Percentiles rank a stretch among this genome's conserved stretches.
phyloP scores from a whole-genome alignment of 345 rosid genomes.

The Pistacia atlantica region DNA sequence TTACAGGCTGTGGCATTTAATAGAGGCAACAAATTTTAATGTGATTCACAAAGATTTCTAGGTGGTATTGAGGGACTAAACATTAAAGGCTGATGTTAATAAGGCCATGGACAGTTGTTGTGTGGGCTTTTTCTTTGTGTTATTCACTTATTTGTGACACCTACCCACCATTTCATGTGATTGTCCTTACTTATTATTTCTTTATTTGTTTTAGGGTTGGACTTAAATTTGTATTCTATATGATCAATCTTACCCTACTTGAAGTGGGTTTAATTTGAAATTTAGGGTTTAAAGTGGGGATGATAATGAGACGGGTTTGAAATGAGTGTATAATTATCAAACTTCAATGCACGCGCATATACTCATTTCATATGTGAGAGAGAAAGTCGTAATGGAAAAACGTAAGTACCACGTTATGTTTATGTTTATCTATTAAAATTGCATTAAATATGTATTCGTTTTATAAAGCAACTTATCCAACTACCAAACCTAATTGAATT shows the following conservation, averaged over 20 bases:
- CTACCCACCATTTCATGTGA: not conserved
- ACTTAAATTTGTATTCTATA: too few species aligned
- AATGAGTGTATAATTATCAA: not conserved
- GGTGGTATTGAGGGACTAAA: constrained; percentile 10
- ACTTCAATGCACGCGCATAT: too few species aligned
- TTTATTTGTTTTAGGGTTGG: not conserved
- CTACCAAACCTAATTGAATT: too few species aligned
- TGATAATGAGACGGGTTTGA: not conserved
- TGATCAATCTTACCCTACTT: not conserved
- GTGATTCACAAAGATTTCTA: not conserved
- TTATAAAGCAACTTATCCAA: too few species aligned
- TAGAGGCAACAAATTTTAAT: not conserved
- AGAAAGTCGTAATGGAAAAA: too few species aligned
- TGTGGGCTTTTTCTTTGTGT: constrained; percentile 10
- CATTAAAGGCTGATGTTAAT: constrained; percentile 29
- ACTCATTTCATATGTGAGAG: too few species aligned
- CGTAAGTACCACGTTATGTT: too few species aligned
- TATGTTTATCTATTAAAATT: too few species aligned
- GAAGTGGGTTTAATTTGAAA: not conserved
- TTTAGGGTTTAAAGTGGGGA: not conserved
- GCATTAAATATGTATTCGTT: too few species aligned
- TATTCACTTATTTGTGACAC: not conserved
- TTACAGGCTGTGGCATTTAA: constrained; percentile 33
- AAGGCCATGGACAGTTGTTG: constrained; percentile 21
- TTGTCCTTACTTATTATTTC: not conserved